Evolutionary conservation across 2,329 filamentous ascomycete genomes (phyloP).

Genomic region (Fragosphaeria purpurea): DNA sequence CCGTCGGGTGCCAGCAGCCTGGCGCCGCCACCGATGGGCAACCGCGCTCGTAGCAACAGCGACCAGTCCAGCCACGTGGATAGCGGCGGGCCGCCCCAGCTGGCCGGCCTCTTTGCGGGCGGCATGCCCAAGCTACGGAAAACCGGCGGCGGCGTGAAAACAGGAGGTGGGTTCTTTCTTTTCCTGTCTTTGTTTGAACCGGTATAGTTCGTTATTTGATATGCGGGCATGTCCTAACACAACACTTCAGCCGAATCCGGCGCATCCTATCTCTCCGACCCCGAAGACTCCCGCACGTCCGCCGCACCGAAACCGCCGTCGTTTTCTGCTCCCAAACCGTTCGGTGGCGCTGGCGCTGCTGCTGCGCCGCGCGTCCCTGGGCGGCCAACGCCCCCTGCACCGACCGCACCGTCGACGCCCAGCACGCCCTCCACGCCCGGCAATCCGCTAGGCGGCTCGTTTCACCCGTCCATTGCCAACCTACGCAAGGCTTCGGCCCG

Average conservation of each 20-base stretch:
- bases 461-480: constrained; percentile 46
- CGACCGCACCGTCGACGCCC: constrained; percentile 24
- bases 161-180: constrained; percentile 41
- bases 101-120: constrained; percentile 81
- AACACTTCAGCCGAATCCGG: constrained; percentile 46
- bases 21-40: constrained; percentile 61
- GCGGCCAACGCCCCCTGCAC: constrained; percentile 39
- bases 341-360: constrained; percentile 44
- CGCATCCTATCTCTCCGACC: constrained; percentile 70
- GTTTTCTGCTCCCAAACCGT: constrained; percentile 47
- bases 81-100: constrained; percentile 55
- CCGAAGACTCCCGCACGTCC: constrained; percentile 46
- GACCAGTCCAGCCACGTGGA: constrained; percentile 48
- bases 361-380: constrained; percentile 51
- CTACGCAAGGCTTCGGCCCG: constrained; percentile 45
- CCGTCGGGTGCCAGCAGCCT: constrained; percentile 42
- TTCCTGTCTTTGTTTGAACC: background rate
- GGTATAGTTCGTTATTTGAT: constrained; percentile 12
- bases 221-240: background rate
- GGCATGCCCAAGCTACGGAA: constrained; percentile 95
- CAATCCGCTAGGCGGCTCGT: constrained; percentile 15
- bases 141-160: constrained; percentile 68
- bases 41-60: constrained; percentile 74
- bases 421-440: background rate
- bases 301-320: constrained; percentile 44